Evolutionary conservation across 2,329 filamentous ascomycete genomes (phyloP), one percentile per base, ranked within the genome.

Genomic region (Beauveria brongniartii): DNA sequence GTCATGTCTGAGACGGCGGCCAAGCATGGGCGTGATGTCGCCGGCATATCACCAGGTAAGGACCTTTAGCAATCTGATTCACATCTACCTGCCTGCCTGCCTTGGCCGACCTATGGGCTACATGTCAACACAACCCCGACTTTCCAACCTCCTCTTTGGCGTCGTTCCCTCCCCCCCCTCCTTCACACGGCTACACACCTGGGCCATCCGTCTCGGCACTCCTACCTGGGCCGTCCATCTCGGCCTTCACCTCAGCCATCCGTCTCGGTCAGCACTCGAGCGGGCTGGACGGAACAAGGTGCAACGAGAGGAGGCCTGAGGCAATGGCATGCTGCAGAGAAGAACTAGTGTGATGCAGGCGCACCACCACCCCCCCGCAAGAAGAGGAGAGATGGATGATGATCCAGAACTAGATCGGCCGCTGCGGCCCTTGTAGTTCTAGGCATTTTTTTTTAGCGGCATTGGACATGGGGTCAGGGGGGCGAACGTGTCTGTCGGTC

Each of bases 341-440:
- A 51, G 28, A 47, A n/a, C 47, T 59, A 58, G 47, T 44, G 56
- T 44, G 37, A 51, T 44, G 47, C 47, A 51, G 47, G 48, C 30
- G 30, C 30, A 14, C 30, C 48, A 14, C 28, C 48, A 40, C 56
- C 56, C 40, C 48, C 56, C 56, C 56, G 46, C 37, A 37, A 50
- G 47, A 44, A 34, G 30, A 34, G 30, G 30, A 34, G 30, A 34
- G 30, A 34, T 34, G 30, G 5, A 34, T 5, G 37, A 52, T 53
- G 56, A 59, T 52, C 56, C 56, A 52, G 56, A 34, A 24, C 48
- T 53, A 52, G 57, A 59, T 59, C 41, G 50, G 48, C 50, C 41
- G 41, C 14, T 53, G 48, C 34, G 57, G 41, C 40, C 20, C 41
- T 58, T 24, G 46, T 50, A 47, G 54, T 41, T 57, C 44, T n/a